Percentiles rank a stretch among this genome's conserved stretches.
Conservation (phyloP, 495 filamentous ascomycete species). For the Sphaerosporella brunnea region DNA sequence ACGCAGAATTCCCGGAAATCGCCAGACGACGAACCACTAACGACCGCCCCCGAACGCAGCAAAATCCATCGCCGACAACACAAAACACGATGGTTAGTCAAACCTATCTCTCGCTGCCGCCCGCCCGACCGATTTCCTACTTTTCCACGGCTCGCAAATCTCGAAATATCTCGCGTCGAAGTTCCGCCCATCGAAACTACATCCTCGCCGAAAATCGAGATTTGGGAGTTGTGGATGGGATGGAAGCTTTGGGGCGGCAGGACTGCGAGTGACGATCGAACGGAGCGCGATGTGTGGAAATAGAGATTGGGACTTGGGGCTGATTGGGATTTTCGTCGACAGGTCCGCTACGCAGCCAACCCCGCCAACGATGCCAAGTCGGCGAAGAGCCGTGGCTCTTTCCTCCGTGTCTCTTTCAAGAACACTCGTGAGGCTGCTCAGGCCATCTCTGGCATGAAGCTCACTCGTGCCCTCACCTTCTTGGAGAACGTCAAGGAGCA, state of each 20-base stretch:
- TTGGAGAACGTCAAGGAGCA: conserved; percentile 92
- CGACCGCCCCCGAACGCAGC: conserved; percentile 2
- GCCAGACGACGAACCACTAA: conserved; percentile 6
- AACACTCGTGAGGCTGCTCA: conserved; percentile 99
- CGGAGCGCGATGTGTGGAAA: background rate
- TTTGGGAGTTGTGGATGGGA: conserved; percentile 2
- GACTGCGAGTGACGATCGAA: too few species aligned
- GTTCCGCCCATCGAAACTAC: background rate
- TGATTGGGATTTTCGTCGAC: background rate
- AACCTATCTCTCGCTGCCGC: background rate
- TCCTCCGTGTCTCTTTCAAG: conserved; percentile 98
- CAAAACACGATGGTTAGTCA: conserved; percentile 8
- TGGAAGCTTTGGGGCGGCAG: too few species aligned
- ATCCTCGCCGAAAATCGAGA: conserved; percentile 1
- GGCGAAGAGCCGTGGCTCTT: conserved; percentile 90
- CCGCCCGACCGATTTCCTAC: background rate
- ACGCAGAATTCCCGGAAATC: conserved; percentile 3
- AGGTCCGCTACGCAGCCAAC: conserved; percentile 97
- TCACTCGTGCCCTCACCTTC: conserved; percentile 80
- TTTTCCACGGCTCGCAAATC: conserved; percentile 2
- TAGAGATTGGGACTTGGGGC: conserved; percentile 1
- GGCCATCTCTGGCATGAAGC: conserved; percentile 98
- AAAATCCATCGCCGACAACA: conserved; percentile 9
- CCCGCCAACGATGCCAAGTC: conserved; percentile 78
- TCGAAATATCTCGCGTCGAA: conserved; percentile 1